Percentiles rank a stretch among this genome's conserved stretches.
Conservation (phyloP, 148 eudicot species). For the Persicaria tinctoria region DNA sequence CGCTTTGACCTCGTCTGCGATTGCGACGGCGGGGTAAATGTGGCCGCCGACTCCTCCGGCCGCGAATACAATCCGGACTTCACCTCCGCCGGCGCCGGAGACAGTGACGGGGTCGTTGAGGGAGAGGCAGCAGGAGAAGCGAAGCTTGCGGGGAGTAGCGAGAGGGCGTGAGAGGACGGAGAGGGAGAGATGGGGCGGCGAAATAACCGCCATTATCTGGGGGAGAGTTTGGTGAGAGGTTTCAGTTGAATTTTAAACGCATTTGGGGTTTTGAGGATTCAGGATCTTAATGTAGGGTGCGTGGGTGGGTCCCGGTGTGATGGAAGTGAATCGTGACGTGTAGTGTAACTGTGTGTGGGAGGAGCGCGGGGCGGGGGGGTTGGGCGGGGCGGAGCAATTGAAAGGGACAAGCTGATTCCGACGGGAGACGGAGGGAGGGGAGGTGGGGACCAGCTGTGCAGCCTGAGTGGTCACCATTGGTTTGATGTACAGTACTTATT, state of each 20-base stretch:
- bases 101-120: background rate
- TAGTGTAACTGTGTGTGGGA: too few species aligned
- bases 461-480: too few species aligned
- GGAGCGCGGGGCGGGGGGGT: too few species aligned
- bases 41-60: constrained; percentile 56
- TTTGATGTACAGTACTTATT: too few species aligned
- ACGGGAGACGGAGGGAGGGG: too few species aligned
- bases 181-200: background rate
- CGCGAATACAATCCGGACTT: constrained; percentile 35
- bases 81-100: background rate
- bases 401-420: too few species aligned
- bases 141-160: background rate
- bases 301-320: too few species aligned
- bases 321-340: too few species aligned
- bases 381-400: too few species aligned
- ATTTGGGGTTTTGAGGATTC: too few species aligned
- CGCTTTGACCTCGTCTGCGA: constrained; percentile 49
- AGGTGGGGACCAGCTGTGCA: too few species aligned
- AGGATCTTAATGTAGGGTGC: too few species aligned
- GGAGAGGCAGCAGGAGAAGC: constrained; percentile 19
- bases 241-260: background rate
- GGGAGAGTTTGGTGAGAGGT: background rate
- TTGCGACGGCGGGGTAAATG: constrained; percentile 58
- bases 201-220: constrained; percentile 1
- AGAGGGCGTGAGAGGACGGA: constrained; percentile 1